Evolutionary conservation across 2,329 filamentous ascomycete genomes (phyloP).

Genomic region (Didymellaceae sp.): DNA sequence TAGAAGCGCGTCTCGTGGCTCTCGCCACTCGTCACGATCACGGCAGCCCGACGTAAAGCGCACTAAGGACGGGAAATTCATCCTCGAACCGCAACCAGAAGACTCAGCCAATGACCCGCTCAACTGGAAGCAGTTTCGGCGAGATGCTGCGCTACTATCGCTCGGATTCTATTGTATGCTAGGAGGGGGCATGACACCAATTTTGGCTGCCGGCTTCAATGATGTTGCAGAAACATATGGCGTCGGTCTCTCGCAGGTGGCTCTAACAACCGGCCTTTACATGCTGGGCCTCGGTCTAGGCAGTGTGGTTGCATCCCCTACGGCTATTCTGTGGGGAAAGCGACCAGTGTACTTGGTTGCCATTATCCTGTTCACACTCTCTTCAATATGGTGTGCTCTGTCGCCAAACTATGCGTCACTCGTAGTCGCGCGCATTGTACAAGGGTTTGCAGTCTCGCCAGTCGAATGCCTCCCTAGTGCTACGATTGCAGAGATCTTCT

Average conservation of each 20-base stretch:
- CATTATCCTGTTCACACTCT: conserved; percentile 76
- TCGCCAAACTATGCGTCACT: conserved; percentile 82
- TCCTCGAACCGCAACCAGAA: conserved; percentile 90
- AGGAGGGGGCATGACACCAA: conserved; percentile 88
- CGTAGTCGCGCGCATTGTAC: conserved; percentile 80
- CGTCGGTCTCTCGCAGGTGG: conserved; percentile 74
- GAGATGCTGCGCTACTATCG: conserved; percentile 79
- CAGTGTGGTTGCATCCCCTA: conserved; percentile 83
- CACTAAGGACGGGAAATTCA: conserved; percentile 81
- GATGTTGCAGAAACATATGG: conserved; percentile 73
- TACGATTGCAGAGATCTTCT: conserved; percentile 95
- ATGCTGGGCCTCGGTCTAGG: conserved; percentile 93
- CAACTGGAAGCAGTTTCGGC: conserved; percentile 85
- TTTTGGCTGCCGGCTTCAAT: conserved; percentile 88
- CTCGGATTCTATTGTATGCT: conserved; percentile 93
- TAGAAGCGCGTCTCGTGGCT: conserved; percentile 28
- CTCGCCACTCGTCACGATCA: conserved; percentile 34
- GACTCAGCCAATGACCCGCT: conserved; percentile 89
- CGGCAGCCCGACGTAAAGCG: conserved; percentile 66
- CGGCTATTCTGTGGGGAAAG: conserved; percentile 90
- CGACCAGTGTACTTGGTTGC: conserved; percentile 85
- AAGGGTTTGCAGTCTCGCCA: conserved; percentile 85
- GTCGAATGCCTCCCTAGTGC: conserved; percentile 93
- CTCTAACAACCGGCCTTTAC: conserved; percentile 87
- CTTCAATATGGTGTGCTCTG: conserved; percentile 83